A percentile compares a stretch with the other conserved stretches of the same genome.
These are phyloP conservation scores for Euphorbia celastroides DNA, from an alignment of 441 rosid species.

Conservation along the genomic window DNA sequence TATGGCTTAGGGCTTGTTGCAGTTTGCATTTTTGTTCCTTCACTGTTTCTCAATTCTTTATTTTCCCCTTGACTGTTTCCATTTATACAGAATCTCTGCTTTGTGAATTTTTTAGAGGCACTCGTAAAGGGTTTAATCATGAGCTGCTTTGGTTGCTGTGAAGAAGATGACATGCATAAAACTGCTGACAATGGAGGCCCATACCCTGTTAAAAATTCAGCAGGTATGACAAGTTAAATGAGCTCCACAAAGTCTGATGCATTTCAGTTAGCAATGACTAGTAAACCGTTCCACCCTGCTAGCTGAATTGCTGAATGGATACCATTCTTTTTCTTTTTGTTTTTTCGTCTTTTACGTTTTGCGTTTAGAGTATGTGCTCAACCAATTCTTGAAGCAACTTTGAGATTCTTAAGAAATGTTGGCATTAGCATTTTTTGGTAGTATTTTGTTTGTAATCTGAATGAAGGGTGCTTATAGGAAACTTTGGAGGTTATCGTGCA, in stretches of 20 bases:
- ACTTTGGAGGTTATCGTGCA: conserved; percentile 47
- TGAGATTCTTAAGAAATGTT: not conserved
- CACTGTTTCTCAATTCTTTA: not conserved
- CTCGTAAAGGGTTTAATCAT: conserved; percentile 34
- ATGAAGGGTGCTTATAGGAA: conserved; percentile 38
- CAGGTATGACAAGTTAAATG: conserved; percentile 34
- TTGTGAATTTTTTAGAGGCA: not conserved
- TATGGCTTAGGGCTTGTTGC: not conserved
- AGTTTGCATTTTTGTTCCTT: not conserved
- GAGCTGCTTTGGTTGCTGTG: conserved; percentile 87
- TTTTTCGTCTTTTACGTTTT: no score
- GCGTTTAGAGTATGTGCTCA: not conserved
- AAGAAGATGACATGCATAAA: conserved; percentile 68
- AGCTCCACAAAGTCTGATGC: not conserved
- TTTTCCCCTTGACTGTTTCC: not conserved
- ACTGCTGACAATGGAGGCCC: conserved; percentile 63
- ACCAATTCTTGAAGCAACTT: not conserved
- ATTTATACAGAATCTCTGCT: not conserved
- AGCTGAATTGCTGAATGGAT: conserved; percentile 9
- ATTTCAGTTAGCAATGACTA: not conserved
- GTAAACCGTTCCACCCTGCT: not conserved
- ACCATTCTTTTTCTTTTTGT: not conserved
- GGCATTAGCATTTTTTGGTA: not conserved
- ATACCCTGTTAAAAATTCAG: conserved; percentile 47
- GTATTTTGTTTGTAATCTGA: conserved; percentile 11